Percentiles rank a stretch among this genome's conserved stretches.
Evolutionary conservation across 169 alveolate species (phyloP).

Genomic region (Plasmodium billcollinsi): DNA sequence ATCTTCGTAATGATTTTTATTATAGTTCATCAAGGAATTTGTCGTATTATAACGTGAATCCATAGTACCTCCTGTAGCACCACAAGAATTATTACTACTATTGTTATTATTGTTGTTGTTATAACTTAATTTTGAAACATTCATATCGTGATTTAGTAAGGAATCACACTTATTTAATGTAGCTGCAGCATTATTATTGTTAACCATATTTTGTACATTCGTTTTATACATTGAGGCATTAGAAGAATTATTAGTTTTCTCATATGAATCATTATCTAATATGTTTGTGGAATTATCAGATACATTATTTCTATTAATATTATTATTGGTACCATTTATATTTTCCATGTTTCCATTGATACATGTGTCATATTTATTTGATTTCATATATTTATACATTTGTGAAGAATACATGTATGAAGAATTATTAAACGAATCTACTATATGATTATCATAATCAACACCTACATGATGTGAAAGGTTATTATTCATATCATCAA

Average conservation of each 20-base stretch:
- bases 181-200: not conserved
- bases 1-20: not conserved
- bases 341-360: not conserved
- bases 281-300: not conserved
- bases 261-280: not conserved
- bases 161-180: not conserved
- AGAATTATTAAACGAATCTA: constrained; percentile 1
- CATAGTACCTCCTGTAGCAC: not conserved
- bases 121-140: not conserved
- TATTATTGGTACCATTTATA: not conserved
- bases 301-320: not conserved
- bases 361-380: not conserved
- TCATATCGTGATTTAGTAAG: not conserved
- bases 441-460: too few species aligned
- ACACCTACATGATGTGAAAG: not conserved
- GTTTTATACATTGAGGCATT: not conserved
- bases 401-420: not conserved
- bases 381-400: not conserved
- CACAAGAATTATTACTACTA: not conserved
- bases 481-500: not conserved
- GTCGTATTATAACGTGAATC: not conserved
- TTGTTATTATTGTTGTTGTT: not conserved
- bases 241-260: not conserved
- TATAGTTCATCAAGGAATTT: constrained; percentile 1
- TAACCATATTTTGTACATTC: constrained; percentile 4